Base-by-base conservation (phyloP, 345 rosid species). In the Eutrema heterophyllum region DNA sequence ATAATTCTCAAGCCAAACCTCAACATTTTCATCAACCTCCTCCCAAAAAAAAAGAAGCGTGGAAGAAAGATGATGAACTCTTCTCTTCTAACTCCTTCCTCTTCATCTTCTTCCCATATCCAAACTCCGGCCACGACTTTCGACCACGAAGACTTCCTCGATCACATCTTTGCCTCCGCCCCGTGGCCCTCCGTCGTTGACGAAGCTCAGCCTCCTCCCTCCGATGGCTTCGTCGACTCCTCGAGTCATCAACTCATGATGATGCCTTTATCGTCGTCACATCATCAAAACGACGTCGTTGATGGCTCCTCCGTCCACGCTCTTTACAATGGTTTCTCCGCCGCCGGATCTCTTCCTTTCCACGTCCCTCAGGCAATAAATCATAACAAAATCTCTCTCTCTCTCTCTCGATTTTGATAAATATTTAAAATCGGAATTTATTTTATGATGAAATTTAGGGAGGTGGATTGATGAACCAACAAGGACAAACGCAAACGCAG, bases 121-220 rank as follows among this genome's bases (percentile, higher is more conserved):
- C 79, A 75, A 68, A 58, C 74, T 59, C 49, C 56, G 10, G 6
- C 69, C 1, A 60, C 79, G 1, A 57, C 72, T 18, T 75, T 68
- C 0, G 79, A 76, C 70, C 83, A 83, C 15, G 91, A 90, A 68
- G 98, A 88, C 70, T 90, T 93, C 80, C 88, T 90, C 10, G 86
- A 87, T 9, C 97, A 91, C 64, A 89, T 93, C 83, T 85, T 89
- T 50, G 85, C 97, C 45, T 52, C 86, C 30, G 12, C 87, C 33
- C 89, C 96, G n/a, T 81, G 94, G 24, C 85, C 80, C 6, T 64
- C 75, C 16, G 41, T 55, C 58, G 55, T 45, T 16, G 72, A 71
- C 30, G 80, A 70, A 48, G 26, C 39, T 56, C 53, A 36, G 29
- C 72, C 53, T 70, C 70, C 71, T 49, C 36, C 80, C 5, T 49